Evolutionary conservation across 306 rosid species (phyloP), one percentile per base, ranked within the genome.

Genomic region (Rosa multiflora): DNA sequence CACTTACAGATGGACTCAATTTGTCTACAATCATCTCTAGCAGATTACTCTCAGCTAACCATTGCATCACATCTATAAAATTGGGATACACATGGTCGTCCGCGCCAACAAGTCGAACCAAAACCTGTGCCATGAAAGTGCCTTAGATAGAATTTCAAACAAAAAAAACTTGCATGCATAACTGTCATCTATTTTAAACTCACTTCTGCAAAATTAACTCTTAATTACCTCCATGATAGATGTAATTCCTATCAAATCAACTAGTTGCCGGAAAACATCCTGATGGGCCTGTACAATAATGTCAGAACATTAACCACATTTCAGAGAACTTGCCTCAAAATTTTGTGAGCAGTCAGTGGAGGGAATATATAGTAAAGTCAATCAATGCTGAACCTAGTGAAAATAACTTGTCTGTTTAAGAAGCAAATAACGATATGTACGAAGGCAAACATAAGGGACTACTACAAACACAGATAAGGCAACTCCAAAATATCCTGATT

Each of bases 201-300:
- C 4, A 5, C 67, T 17, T 76, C 37, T 4, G 21, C 73, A 29
- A 37, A 73, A 73, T 40, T 55, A 32, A 79, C 6, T 61, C 46
- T 46, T 47, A 46, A 42, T 82, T 80, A 96, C 99, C 99, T 96
- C 98, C 99, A 93, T 96, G 85, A 96, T 96, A 74, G 99, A 96
- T 77, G 99, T 96, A 75, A 90, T 91, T 83, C 99, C 99, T 66
- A 96, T 93, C 89, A 96, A 91, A 90, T 96, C 99, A 78, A 96
- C 98, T 75, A 96, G 78, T 72, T 88, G 96, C 74, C 94, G 87
- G 44, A 96, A 87, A 71, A 96, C 96, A 88, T 93, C 87, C 88
- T 88, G 97, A 85, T 93, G 98, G 71, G 92, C 99, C 99, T 96
- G 90, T 55, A 83, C 58, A 72, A 67, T 52, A 84, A 17, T 1